Conservation (phyloP, 2,329 filamentous ascomycete genomes). For the Monosporascus sp. region DNA sequence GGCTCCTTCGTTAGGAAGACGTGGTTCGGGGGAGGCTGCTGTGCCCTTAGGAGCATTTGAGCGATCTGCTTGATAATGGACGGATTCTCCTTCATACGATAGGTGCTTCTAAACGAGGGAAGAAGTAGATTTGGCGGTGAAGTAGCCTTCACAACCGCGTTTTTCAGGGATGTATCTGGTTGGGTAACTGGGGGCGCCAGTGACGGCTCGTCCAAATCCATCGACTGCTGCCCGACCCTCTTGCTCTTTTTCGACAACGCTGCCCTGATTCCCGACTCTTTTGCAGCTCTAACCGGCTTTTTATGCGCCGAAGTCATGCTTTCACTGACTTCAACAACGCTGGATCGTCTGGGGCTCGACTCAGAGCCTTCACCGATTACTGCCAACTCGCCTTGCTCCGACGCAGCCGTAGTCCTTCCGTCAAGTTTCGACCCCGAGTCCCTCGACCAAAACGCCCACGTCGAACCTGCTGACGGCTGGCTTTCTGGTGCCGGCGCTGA, state of each 20-base stretch:
- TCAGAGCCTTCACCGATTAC: constrained; percentile 53
- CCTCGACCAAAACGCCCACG: constrained; percentile 78
- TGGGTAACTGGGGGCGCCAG: constrained; percentile 30
- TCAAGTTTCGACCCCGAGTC: constrained; percentile 38
- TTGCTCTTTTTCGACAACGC: constrained; percentile 36
- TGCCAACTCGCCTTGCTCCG: constrained; percentile 48
- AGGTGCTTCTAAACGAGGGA: constrained; percentile 65
- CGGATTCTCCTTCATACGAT: constrained; percentile 59
- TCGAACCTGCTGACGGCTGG: constrained; percentile 52
- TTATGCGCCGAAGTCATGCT: constrained; percentile 26
- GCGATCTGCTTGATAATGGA: constrained; percentile 65
- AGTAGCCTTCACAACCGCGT: constrained; percentile 23
- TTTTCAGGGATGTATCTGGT: constrained; percentile 23
- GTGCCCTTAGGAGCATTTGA: constrained; percentile 50
- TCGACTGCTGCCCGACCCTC: constrained; percentile 39
- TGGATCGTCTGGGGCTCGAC: constrained; percentile 45
- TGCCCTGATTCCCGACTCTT: constrained; percentile 23
- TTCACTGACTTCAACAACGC: constrained; percentile 36
- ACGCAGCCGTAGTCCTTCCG: constrained; percentile 22
- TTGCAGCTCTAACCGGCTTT: constrained; percentile 20
- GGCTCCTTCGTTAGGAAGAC: constrained; percentile 65
- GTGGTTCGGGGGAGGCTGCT: constrained; percentile 58
- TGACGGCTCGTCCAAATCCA: constrained; percentile 38
- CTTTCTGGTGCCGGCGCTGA: constrained; percentile 15
- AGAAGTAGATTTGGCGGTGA: constrained; percentile 57